Conservation (phyloP, 2,329 filamentous ascomycete genomes). For the Penicillium sp. region DNA sequence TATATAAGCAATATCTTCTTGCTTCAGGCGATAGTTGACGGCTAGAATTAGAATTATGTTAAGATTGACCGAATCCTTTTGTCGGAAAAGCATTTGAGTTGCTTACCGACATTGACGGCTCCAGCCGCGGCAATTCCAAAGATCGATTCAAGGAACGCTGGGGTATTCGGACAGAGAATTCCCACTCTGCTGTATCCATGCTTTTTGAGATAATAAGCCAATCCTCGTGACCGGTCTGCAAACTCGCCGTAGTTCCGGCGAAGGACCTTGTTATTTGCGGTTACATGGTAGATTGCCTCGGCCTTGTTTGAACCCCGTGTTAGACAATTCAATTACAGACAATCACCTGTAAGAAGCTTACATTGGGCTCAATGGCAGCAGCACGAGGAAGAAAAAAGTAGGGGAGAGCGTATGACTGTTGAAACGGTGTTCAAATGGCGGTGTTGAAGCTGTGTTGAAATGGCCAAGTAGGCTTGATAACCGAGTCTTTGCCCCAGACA, state of each 20-base stretch:
- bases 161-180: slow-evolving; percentile 87
- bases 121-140: slow-evolving; percentile 84
- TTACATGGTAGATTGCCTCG: slow-evolving; percentile 81
- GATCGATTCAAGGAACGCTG: slow-evolving; percentile 86
- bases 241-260: slow-evolving; percentile 76
- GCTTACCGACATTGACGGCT: slow-evolving; percentile 66
- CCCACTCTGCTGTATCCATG: slow-evolving; percentile 74
- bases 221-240: slow-evolving; percentile 78
- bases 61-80: neutral
- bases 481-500: slow-evolving; percentile 29
- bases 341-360: slow-evolving; percentile 30
- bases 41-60: slow-evolving; percentile 38
- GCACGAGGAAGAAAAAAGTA: slow-evolving; percentile 84
- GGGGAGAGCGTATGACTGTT: slow-evolving; percentile 68
- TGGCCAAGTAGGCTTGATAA: slow-evolving; percentile 34
- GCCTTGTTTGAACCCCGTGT: slow-evolving; percentile 47
- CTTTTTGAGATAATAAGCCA: slow-evolving; percentile 83
- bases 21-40: slow-evolving; percentile 72
- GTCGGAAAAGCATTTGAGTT: slow-evolving; percentile 27
- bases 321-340: neutral
- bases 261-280: slow-evolving; percentile 70
- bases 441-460: slow-evolving; percentile 19
- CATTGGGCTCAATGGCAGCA: slow-evolving; percentile 80
- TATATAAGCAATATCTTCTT: slow-evolving; percentile 86
- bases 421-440: slow-evolving; percentile 34